Evolutionary conservation across 1,139 yeast species (phyloP), one percentile per base, ranked within the genome.

Genomic region (Yamadazyma oceani): DNA sequence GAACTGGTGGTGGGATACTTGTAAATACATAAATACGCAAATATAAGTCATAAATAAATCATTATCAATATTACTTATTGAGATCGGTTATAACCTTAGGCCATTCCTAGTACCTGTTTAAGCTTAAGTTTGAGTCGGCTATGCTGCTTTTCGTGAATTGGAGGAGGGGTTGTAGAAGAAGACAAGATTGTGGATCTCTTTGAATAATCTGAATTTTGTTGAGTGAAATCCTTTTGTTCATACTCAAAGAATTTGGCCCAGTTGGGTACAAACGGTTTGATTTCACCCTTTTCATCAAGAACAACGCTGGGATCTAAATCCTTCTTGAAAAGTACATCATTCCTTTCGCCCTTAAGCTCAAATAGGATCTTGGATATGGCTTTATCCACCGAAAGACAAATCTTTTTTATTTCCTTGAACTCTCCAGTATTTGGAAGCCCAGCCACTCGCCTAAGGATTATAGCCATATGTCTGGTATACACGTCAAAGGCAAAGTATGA

Each of bases 401-500:
- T 16, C 8, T 17, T 11, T 17, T 5, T n/a, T 2, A 39, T 25
- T 16, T 13, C 32, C 17, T 17, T 7, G 17, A 26, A 33, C 4
- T 26, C 17, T 8, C 9, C 16, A 2, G 26, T 15, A 10, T 15
- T 16, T 4, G 38, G 30, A 10, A 23, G 22, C 2, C 13, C 10
- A 2, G 27, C 17, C 2, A 36, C 26, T 17, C 43, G 37, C 6
- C 23, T 3, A 13, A 30, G 17, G 4, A 41, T 8, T 15, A 41
- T 26, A 5, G 16, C 15, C 17, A 37, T 33, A 13, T 41, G 35
- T 10, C 16, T 21, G 8, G 22, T 13, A 27, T 38, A 47, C 11
- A 40, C 5, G 14, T 39, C 46, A 27, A 43, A 37, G 3, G 51
- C 45, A 17, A 48, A 48, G 25, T 42, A 40, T 3, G 37, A 26